Evolutionary conservation across 305 asterid species (phyloP).

Genomic region (Plantago rigida): DNA sequence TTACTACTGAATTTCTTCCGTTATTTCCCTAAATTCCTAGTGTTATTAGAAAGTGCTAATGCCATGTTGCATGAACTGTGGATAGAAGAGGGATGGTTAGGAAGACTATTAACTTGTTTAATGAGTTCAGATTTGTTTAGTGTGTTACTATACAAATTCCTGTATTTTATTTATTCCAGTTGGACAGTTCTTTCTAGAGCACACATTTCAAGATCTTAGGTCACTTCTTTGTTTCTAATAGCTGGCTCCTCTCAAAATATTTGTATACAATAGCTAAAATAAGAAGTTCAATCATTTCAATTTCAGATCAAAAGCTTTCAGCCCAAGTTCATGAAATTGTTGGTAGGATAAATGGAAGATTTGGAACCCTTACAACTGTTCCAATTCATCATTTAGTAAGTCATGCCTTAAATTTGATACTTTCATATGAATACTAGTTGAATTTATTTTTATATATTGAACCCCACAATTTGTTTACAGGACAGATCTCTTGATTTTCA

Average conservation of each 20-base stretch:
- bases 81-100: no score
- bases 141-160: no score
- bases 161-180: no score
- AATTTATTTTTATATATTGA: slow-evolving; percentile 20
- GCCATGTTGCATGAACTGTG: no score
- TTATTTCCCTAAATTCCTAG: not conserved
- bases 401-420: slow-evolving; percentile 15
- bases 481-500: slow-evolving; percentile 84
- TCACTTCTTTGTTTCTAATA: no score
- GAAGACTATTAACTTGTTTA: no score
- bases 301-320: slow-evolving; percentile 53
- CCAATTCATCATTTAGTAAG: slow-evolving; percentile 61
- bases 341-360: slow-evolving; percentile 59
- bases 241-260: not conserved
- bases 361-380: slow-evolving; percentile 53
- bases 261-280: not conserved
- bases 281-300: slow-evolving; percentile 8
- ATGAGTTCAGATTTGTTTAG: no score
- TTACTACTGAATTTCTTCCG: not conserved
- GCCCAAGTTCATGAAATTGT: slow-evolving; percentile 64
- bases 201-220: no score
- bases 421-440: slow-evolving; percentile 13
- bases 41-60: not conserved
- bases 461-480: slow-evolving; percentile 39
- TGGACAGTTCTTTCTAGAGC: no score